Evolutionary conservation across 2,329 filamentous ascomycete species (phyloP), one percentile per base, ranked within the genome.

Genomic region (Leptographium lundbergii): DNA sequence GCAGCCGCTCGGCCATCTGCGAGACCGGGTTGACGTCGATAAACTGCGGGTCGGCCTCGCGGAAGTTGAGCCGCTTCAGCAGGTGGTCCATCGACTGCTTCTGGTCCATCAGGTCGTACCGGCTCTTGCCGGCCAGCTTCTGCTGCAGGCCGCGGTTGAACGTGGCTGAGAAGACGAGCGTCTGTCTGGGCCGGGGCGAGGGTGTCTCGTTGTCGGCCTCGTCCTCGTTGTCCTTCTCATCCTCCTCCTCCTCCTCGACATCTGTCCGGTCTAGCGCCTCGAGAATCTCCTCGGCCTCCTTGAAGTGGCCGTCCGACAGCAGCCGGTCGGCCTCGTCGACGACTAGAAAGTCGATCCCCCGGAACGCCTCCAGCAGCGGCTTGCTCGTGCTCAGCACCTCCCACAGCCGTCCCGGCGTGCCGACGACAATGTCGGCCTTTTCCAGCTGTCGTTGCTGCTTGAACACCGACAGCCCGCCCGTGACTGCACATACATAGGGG

Each of bases 321-420:
- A 99, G 77, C 57, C 94, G 81, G 74, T 99, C 94, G 0, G 94
- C 94, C 71, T 99, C 94, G 66, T 99, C 94, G 1, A 99, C 80
- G 0, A 97, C 90, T 2, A 99, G 75, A 69, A 92, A 97, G 56
- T 81, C 79, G 54, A 96, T 86, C 56, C 81, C 73, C 68, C 85
- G 86, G 66, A 99, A 85, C 2, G 84, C 81, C 2, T 76, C 74
- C 59, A 92, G 80, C 25, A 95, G 72, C 6, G 85, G 83, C 13
- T 81, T 79, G 52, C 87, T 88, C 1, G 84, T 82, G 69, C 88
- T 90, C 61, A 97, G 82, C 6, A 99, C 85, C 69, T 99, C 94
- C 94, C 94, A 99, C 53, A 97, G 72, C 61, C 94, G 84, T 27
- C 94, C 94, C 0, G 94, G 94, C 0, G 94, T 96, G 56, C 86